A percentile compares a stretch with the other conserved stretches of the same genome.
Evolutionary conservation across 331 rosid species (phyloP).

Genomic region (Prunus yedoensis): DNA sequence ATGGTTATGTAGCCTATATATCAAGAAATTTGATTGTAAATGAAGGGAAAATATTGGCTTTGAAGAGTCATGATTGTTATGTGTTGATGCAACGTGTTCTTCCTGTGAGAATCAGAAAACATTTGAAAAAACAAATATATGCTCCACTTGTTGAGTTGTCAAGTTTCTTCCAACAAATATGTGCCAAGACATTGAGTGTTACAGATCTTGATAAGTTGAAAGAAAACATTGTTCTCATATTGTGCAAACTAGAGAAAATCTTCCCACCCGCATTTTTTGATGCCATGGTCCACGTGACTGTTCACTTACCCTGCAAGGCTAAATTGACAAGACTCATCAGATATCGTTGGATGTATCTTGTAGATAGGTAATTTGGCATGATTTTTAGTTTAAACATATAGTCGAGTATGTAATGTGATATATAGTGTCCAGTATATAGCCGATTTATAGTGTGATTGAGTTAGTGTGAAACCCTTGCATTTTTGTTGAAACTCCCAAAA

Average conservation of each 20-base stretch:
- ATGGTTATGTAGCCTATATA: no score
- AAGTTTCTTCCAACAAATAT: background rate
- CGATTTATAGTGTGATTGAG: no score
- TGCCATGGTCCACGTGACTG: conserved; percentile 3
- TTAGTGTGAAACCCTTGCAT: no score
- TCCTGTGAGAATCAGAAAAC: background rate
- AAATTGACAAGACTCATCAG: background rate
- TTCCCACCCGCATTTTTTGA: conserved; percentile 9
- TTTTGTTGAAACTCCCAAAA: no score
- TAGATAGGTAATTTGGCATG: background rate
- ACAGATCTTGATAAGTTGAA: background rate
- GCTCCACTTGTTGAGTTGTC: background rate
- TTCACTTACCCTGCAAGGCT: background rate
- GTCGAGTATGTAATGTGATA: no score
- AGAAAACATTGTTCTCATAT: background rate
- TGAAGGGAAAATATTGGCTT: no score
- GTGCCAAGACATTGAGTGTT: background rate
- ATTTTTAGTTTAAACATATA: no score
- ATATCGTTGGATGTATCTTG: background rate
- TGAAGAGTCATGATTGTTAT: no score
- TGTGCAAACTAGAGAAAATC: conserved; percentile 2
- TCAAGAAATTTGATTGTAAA: no score
- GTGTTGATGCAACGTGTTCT: no score
- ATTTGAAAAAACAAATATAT: background rate
- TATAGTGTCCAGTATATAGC: no score